These are phyloP conservation scores for Kodamaea suecica DNA, from an alignment of 1,139 yeast species.

Conservation along the genomic window DNA sequence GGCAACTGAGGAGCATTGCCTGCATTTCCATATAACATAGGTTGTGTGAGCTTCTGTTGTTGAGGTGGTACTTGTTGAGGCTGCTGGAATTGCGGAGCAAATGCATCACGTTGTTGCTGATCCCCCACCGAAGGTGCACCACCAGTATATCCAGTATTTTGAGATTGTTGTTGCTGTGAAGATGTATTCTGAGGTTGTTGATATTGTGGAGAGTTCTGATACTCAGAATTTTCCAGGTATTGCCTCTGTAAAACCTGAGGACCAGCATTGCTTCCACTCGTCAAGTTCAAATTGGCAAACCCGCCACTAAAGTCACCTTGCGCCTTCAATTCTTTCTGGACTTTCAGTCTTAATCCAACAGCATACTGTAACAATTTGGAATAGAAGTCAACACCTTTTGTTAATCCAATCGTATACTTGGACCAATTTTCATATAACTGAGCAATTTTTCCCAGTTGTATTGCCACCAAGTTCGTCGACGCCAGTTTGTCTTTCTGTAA, in stretches of 20 bases:
- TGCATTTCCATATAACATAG: constrained; percentile 4
- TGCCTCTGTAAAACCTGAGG: constrained; percentile 4
- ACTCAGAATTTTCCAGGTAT: constrained; percentile 3
- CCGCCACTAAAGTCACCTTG: neutral
- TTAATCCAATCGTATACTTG: constrained; percentile 55
- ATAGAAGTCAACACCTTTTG: constrained; percentile 65
- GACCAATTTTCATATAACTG: constrained; percentile 59
- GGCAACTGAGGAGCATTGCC: constrained; percentile 19
- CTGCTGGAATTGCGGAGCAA: constrained; percentile 5
- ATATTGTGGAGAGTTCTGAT: constrained; percentile 4
- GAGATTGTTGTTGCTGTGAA: neutral
- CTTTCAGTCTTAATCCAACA: constrained; percentile 25
- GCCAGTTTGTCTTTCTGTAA: constrained; percentile 21
- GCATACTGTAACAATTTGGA: constrained; percentile 49
- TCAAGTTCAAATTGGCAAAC: constrained; percentile 3
- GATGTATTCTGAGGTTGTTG: neutral
- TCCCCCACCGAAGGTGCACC: neutral
- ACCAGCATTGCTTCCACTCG: constrained; percentile 1
- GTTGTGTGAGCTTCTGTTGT: constrained; percentile 3
- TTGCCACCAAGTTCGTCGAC: constrained; percentile 15
- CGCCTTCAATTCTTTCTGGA: constrained; percentile 15
- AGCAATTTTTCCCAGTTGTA: constrained; percentile 37
- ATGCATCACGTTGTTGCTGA: constrained; percentile 12
- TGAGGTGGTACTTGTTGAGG: constrained; percentile 7
- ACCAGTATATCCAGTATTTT: neutral